A percentile compares a stretch with the other conserved stretches of the same genome.
These are phyloP conservation scores for Russula lepida DNA, from an alignment of 768 basidiomycete genomes.

Conservation along the genomic window DNA sequence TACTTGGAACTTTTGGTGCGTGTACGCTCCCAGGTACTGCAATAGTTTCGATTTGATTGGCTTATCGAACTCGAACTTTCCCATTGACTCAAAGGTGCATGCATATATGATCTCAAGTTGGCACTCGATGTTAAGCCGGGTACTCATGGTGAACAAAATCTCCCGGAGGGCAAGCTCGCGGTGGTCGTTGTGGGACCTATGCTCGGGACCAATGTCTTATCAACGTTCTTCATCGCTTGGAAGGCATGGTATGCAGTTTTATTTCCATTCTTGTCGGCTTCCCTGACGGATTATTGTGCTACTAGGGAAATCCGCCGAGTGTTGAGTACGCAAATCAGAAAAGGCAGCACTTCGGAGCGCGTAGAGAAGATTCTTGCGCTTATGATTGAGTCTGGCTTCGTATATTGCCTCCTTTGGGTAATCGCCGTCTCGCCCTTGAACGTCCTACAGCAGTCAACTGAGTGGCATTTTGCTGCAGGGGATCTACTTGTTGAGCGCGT, in stretches of 20 bases:
- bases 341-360: slow-evolving; percentile 4
- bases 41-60: not conserved
- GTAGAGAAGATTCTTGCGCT: slow-evolving; percentile 6
- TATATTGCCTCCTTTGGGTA: slow-evolving; percentile 15
- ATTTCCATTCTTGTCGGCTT: not conserved
- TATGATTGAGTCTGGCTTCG: slow-evolving; percentile 14
- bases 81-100: not conserved
- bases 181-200: slow-evolving; percentile 9
- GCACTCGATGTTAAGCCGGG: slow-evolving; percentile 3
- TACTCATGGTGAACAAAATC: not conserved
- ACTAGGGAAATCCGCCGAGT: slow-evolving; percentile 2
- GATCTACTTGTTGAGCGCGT: slow-evolving; percentile 10
- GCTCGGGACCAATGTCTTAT: slow-evolving; percentile 13
- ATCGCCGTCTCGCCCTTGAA: not conserved
- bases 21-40: not conserved
- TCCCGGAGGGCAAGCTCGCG: slow-evolving; percentile 5
- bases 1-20: slow-evolving; percentile 9
- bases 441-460: not conserved
- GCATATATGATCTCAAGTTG: slow-evolving; percentile 9
- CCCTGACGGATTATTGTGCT: not conserved
- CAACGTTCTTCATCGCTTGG: slow-evolving; percentile 13
- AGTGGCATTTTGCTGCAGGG: not conserved
- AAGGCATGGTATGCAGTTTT: slow-evolving; percentile 10
- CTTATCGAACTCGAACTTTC: not conserved
- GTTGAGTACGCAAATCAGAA: slow-evolving; percentile 5